These are phyloP conservation scores for Cystobasidium ongulense DNA, from an alignment of 768 basidiomycete species.

Conservation along the genomic window DNA sequence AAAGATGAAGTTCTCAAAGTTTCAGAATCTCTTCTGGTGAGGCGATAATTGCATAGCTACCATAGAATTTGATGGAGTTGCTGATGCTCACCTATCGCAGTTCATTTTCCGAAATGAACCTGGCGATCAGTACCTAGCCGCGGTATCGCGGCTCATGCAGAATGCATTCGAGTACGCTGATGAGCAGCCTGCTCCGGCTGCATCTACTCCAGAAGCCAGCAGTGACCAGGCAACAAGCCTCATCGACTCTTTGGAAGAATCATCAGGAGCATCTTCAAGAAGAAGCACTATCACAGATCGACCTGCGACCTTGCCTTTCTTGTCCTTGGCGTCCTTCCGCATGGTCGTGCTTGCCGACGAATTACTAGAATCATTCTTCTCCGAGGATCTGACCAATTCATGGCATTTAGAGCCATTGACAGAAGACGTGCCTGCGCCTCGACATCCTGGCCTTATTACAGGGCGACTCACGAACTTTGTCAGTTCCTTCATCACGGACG, in stretches of 20 bases:
- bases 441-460: slow-evolving; percentile 50
- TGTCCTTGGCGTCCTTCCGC: slow-evolving; percentile 91
- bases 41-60: slow-evolving; percentile 38
- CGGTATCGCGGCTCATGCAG: slow-evolving; percentile 76
- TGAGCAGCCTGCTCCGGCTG: slow-evolving; percentile 48
- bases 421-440: slow-evolving; percentile 50
- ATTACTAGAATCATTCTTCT: slow-evolving; percentile 92
- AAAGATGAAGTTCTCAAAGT: slow-evolving; percentile 94
- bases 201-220: slow-evolving; percentile 48
- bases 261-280: slow-evolving; percentile 44
- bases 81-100: slow-evolving; percentile 48
- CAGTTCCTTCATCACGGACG: slow-evolving; percentile 80
- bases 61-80: neutral
- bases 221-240: neutral
- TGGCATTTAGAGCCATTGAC: slow-evolving; percentile 62
- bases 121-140: slow-evolving; percentile 91
- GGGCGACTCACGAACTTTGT: slow-evolving; percentile 64
- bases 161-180: slow-evolving; percentile 88
- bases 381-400: slow-evolving; percentile 76
- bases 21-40: slow-evolving; percentile 83
- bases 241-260: slow-evolving; percentile 26
- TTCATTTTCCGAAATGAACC: slow-evolving; percentile 97
- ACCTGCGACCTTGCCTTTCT: slow-evolving; percentile 48
- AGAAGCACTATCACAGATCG: slow-evolving; percentile 41
- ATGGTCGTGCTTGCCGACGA: slow-evolving; percentile 98